Percentiles rank a stretch among this genome's conserved stretches.
phyloP scores from a whole-genome alignment of 208 protist species.

The Leishmania tarentolae region DNA sequence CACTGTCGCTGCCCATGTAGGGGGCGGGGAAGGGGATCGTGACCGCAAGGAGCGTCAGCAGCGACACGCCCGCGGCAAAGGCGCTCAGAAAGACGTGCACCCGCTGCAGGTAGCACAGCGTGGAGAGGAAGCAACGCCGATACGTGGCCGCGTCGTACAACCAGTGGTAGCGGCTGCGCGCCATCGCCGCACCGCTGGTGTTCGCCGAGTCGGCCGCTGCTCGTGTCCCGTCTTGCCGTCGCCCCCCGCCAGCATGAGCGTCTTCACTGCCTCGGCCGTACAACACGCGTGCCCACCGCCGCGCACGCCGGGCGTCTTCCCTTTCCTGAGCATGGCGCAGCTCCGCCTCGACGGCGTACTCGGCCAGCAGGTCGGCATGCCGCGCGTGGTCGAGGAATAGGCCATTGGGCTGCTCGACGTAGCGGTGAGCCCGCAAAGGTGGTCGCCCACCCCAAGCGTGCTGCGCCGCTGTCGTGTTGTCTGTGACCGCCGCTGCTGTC shows the following conservation, averaged over 20 bases:
- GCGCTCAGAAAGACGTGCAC: slow-evolving; percentile 37
- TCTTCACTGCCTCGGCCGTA: slow-evolving; percentile 6
- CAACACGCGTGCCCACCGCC: slow-evolving; percentile 20
- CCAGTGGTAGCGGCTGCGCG: slow-evolving; percentile 4
- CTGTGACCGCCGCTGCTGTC: neutral
- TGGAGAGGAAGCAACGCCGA: slow-evolving; percentile 14
- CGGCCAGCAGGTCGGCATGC: slow-evolving; percentile 32
- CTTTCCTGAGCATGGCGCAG: slow-evolving; percentile 21
- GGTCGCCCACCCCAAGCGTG: slow-evolving; percentile 18
- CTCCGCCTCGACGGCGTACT: slow-evolving; percentile 26
- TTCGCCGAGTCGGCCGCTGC: neutral
- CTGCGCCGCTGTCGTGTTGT: neutral
- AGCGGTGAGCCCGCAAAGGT: slow-evolving; percentile 58
- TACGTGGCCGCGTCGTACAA: slow-evolving; percentile 37
- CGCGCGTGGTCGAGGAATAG: slow-evolving; percentile 40
- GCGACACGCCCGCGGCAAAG: slow-evolving; percentile 38
- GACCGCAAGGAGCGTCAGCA: slow-evolving; percentile 36
- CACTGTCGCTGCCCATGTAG: neutral
- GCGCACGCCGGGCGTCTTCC: slow-evolving; percentile 11
- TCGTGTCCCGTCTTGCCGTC: neutral
- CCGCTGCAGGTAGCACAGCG: slow-evolving; percentile 36
- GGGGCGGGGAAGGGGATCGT: slow-evolving; percentile 25
- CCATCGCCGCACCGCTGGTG: neutral
- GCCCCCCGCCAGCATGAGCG: neutral
- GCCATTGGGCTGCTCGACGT: slow-evolving; percentile 58